Conservation (phyloP, 768 basidiomycete species). For the Boletales sp. region DNA sequence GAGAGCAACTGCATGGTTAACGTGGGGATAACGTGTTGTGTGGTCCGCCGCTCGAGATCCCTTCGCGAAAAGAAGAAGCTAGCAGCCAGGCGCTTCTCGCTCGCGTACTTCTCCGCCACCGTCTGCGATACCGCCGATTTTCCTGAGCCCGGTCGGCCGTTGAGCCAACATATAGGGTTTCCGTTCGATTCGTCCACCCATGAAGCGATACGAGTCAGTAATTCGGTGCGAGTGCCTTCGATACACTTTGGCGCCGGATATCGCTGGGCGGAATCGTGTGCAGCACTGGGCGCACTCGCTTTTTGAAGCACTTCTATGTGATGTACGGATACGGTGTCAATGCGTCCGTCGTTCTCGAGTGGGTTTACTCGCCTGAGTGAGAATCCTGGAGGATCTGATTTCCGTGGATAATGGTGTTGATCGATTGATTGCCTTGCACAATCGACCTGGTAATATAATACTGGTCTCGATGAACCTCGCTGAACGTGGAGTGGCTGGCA, state of each 20-base stretch:
- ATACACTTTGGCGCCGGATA: slow-evolving; percentile 9
- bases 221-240: slow-evolving; percentile 10
- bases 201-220: slow-evolving; percentile 3
- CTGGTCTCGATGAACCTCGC: slow-evolving; percentile 13
- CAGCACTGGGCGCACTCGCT: slow-evolving; percentile 9
- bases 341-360: not conserved
- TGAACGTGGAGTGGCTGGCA: slow-evolving; percentile 17
- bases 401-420: slow-evolving; percentile 14
- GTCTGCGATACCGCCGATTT: slow-evolving; percentile 26
- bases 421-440: slow-evolving; percentile 13
- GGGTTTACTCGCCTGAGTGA: not conserved
- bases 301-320: slow-evolving; percentile 9
- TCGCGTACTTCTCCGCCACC: slow-evolving; percentile 16
- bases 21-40: slow-evolving; percentile 24
- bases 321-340: not conserved
- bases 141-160: slow-evolving; percentile 16
- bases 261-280: slow-evolving; percentile 7
- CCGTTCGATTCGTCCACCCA: slow-evolving; percentile 8
- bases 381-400: slow-evolving; percentile 10
- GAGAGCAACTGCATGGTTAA: slow-evolving; percentile 28
- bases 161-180: slow-evolving; percentile 17
- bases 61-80: slow-evolving; percentile 32
- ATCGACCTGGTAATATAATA: slow-evolving; percentile 1
- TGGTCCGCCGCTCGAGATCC: slow-evolving; percentile 16
- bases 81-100: slow-evolving; percentile 22